Base-by-base conservation (phyloP, 1,139 yeast species). In the Blastobotrys persicus region DNA sequence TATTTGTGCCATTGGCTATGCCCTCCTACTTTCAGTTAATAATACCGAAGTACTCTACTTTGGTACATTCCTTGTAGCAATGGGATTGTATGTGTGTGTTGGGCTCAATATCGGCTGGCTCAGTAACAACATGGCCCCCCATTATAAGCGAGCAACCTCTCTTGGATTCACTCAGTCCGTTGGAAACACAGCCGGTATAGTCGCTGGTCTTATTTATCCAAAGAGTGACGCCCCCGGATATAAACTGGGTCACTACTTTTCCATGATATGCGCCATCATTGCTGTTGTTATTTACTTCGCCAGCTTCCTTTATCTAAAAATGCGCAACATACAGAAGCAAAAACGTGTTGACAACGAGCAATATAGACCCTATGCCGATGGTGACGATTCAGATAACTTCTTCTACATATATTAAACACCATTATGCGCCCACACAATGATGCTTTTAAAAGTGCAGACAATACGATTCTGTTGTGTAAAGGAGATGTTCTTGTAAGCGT, bases 171-270 rank as follows among this genome's bases (percentile, higher is more conserved):
- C 41, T 7, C 76, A 72, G 55, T 64, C 73, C 1, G 54, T 73
- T 18, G 78, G 77, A 4, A 75, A 75, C 56, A 50, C 67, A 17
- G 68, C 77, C 2, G 79, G 78, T 44, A 71, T 68, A 12, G 61
- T 73, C 48, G 70, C 73, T 19, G 73, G 74, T 11, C 75, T 71
- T 53, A 66, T 73, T 20, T 73, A 70, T 59, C 59, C 67, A 34
- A 52, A 55, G 14, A 43, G 50, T 26, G 42, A 50, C 7, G 48
- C 50, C 2, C 61, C 75, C 1, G 72, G 74, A 7, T 73, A 69
- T 52, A 54, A 50, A 3, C 57, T 70, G 39, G 77, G 77, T 1
- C 67, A 72, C 49, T 60, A 67, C 2, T 70, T 72, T 48, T 65
- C 74, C 2, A 52, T 73, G 32, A 76, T 75, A 7, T 59, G 67